Conservation (phyloP, 306 rosid genomes). For the Glycine latifolia region DNA sequence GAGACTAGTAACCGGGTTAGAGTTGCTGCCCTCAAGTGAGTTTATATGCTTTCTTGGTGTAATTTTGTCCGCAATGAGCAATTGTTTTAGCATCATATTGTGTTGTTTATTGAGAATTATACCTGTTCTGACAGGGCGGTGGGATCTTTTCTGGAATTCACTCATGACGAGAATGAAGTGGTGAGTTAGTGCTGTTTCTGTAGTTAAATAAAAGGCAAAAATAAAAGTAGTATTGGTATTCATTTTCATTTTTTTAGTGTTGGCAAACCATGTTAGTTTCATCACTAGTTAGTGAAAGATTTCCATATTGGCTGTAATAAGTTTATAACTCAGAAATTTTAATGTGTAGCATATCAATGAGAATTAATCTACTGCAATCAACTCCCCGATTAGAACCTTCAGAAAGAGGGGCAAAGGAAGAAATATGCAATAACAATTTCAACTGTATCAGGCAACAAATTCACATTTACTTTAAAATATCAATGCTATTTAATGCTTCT, state of each 20-base stretch:
- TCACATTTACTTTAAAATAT: background rate
- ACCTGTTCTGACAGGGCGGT: slow-evolving; percentile 76
- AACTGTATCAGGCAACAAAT: slow-evolving; percentile 3
- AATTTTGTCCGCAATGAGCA: background rate
- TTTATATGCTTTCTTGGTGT: slow-evolving; percentile 11
- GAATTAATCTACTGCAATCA: slow-evolving; percentile 15
- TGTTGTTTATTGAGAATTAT: slow-evolving; percentile 37
- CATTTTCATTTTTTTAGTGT: too few relatives aligned
- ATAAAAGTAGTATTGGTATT: too few relatives aligned
- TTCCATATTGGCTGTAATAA: slow-evolving; percentile 16
- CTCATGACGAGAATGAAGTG: slow-evolving; percentile 93
- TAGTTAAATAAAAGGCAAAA: background rate
- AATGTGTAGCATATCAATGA: slow-evolving; percentile 1
- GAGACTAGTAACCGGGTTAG: slow-evolving; percentile 95
- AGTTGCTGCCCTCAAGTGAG: slow-evolving; percentile 96
- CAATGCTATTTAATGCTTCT: slow-evolving; percentile 13
- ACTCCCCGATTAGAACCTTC: slow-evolving; percentile 2
- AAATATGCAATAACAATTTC: background rate
- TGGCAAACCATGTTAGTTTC: background rate
- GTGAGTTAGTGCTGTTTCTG: slow-evolving; percentile 58
- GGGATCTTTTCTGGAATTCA: slow-evolving; percentile 95
- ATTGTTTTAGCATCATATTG: background rate
- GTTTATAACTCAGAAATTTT: background rate
- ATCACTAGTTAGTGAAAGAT: slow-evolving; percentile 19
- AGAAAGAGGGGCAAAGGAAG: slow-evolving; percentile 21